Evolutionary conservation across 2,329 filamentous ascomycete species (phyloP), one percentile per base, ranked within the genome.

Genomic region (Aureobasidium zeae): DNA sequence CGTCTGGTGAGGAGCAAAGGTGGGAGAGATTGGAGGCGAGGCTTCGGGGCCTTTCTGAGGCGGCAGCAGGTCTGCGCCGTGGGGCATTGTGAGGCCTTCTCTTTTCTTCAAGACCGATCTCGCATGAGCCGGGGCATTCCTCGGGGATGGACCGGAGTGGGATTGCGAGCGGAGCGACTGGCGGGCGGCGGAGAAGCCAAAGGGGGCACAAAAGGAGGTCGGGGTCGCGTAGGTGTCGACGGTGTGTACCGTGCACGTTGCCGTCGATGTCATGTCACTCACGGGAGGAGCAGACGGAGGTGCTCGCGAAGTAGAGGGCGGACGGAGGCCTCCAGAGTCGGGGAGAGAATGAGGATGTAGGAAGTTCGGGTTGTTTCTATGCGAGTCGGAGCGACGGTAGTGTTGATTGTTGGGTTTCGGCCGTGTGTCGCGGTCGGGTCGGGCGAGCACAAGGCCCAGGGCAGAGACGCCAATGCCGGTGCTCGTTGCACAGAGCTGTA

Each of bases 401-500:
- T 2, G 12, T n/a, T n/a, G n/a, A 22, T 26, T 34, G 39, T 28
- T 35, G 22, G 38, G 19, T 15, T 12, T 11, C 5, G 13, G 4
- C 6, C 25, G 32, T 12, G 24, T 20, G 37, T 44, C 39, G 46
- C 61, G 60, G 53, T 71, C 65, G 45, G 68, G 66, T 52, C 69
- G 71, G 55, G 71, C 74, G 54, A 78, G 66, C 45, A 72, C 72
- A 51, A 76, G 66, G 49, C 77, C 76, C 46, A 75, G 66, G 45
- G 72, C 69, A 52, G 76, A 76, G 52, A 77, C 69, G 59, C 73
- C 74, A 63, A 78, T 66, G 57, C 62, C 58, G 55, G 74, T 77
- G 66, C 74, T 74, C 59, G 76, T 65, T 56, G 76, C 77, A 73
- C 73, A 77, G 55, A 80, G 70, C 75, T 79, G 59, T 59, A 50